A percentile compares a stretch with the other conserved stretches of the same genome.
phyloP scores from a whole-genome alignment of 768 basidiomycete genomes.

The Pleurotus tuoliensis region DNA sequence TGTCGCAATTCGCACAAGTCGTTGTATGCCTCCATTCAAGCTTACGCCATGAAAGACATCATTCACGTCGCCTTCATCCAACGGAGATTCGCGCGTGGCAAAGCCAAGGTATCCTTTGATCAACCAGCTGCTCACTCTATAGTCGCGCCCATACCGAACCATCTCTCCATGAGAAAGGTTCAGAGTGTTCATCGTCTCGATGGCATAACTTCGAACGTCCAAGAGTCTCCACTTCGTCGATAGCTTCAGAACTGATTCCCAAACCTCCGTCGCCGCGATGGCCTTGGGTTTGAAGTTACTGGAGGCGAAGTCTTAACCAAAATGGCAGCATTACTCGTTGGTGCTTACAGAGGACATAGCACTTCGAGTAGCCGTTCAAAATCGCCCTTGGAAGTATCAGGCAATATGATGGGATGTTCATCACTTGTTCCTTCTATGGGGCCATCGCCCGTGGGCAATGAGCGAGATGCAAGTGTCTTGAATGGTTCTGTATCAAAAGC shows the following conservation, averaged over 20 bases:
- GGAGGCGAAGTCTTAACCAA: background rate
- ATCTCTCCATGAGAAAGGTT: background rate
- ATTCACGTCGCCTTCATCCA: background rate
- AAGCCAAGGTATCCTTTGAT: background rate
- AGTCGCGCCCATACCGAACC: background rate
- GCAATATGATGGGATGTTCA: background rate
- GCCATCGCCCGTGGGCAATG: background rate
- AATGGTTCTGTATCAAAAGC: background rate
- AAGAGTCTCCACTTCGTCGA: background rate
- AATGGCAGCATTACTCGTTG: background rate
- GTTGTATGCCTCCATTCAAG: background rate
- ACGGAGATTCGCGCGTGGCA: background rate
- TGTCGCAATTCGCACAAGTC: background rate
- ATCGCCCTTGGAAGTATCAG: background rate
- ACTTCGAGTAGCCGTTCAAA: background rate
- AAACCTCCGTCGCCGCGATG: background rate
- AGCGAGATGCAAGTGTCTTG: background rate
- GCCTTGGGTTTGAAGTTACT: background rate
- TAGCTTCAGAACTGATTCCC: background rate
- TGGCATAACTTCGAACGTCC: constrained; percentile 1
- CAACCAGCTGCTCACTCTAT: background rate
- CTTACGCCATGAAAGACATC: background rate
- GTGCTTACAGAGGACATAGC: background rate
- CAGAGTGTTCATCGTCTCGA: background rate
- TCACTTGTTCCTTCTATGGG: background rate